A percentile compares a stretch with the other conserved stretches of the same genome.
These are phyloP conservation scores for Thielaviopsis musarum DNA, from an alignment of 2,329 filamentous ascomycete species.

Conservation along the genomic window DNA sequence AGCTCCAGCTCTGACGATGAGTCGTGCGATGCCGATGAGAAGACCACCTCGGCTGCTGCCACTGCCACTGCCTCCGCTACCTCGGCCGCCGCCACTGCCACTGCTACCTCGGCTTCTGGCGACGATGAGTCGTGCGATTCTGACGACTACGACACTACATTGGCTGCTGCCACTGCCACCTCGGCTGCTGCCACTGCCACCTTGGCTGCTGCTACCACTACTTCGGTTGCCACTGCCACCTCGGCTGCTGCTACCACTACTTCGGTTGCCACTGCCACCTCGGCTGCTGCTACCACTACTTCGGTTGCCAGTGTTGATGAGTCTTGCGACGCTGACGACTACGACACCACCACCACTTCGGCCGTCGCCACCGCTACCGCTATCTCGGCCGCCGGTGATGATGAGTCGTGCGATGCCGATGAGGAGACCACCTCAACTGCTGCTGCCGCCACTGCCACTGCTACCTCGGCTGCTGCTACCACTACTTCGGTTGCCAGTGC, in stretches of 20 bases:
- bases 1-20: background rate
- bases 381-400: background rate
- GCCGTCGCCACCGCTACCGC: background rate
- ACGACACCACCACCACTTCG: background rate
- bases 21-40: background rate
- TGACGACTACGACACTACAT: background rate
- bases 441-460: conserved; percentile 1
- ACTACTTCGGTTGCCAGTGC: background rate
- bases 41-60: background rate
- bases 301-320: background rate
- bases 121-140: background rate
- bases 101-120: background rate
- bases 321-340: background rate
- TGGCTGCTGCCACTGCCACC: background rate
- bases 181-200: background rate
- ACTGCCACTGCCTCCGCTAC: background rate
- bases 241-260: background rate
- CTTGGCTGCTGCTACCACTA: background rate
- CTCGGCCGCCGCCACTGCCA: background rate
- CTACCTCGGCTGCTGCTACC: background rate
- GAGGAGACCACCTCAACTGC: background rate
- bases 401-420: background rate
- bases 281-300: background rate
- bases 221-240: background rate
- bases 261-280: background rate